Conservation (phyloP, 441 rosid genomes). For the Pelargonium cotyledonis region DNA sequence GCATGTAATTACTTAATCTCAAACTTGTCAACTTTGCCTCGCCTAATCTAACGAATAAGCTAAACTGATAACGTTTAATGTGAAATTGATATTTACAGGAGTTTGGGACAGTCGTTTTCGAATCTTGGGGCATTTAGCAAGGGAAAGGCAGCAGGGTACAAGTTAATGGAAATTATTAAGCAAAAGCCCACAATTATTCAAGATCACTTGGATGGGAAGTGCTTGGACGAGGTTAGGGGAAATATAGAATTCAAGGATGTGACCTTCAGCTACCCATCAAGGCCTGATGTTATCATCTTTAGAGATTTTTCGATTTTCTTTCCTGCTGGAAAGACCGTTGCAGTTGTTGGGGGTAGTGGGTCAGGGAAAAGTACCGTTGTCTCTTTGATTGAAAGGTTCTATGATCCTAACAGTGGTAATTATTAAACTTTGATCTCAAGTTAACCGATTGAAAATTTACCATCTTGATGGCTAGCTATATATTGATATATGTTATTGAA, state of each 20-base stretch:
- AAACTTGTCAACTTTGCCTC: not conserved
- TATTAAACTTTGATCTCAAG: not conserved
- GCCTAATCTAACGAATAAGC: not conserved
- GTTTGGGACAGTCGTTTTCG: slow-evolving; percentile 96
- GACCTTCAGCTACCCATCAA: slow-evolving; percentile 46
- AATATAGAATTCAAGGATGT: slow-evolving; percentile 58
- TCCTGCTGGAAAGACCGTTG: slow-evolving; percentile 52
- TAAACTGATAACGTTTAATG: not conserved
- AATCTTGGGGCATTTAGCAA: slow-evolving; percentile 97
- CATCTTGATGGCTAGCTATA: slow-evolving; percentile 12
- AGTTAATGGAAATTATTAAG: slow-evolving; percentile 68
- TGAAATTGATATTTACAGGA: slow-evolving; percentile 46
- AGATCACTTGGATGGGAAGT: slow-evolving; percentile 42
- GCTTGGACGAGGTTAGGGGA: slow-evolving; percentile 43
- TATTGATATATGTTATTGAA: slow-evolving; percentile 18
- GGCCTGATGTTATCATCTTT: slow-evolving; percentile 66
- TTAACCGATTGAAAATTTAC: slow-evolving; percentile 5
- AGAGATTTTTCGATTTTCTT: slow-evolving; percentile 50
- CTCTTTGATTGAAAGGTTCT: slow-evolving; percentile 68
- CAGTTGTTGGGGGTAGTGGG: slow-evolving; percentile 76
- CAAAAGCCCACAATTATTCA: slow-evolving; percentile 50
- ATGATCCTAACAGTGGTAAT: slow-evolving; percentile 77
- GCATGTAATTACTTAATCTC: slow-evolving; percentile 56
- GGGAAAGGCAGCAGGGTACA: slow-evolving; percentile 69
- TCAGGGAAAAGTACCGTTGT: slow-evolving; percentile 76